Conservation (phyloP, 2,329 filamentous ascomycete species). For the Phialophora verrucosa region DNA sequence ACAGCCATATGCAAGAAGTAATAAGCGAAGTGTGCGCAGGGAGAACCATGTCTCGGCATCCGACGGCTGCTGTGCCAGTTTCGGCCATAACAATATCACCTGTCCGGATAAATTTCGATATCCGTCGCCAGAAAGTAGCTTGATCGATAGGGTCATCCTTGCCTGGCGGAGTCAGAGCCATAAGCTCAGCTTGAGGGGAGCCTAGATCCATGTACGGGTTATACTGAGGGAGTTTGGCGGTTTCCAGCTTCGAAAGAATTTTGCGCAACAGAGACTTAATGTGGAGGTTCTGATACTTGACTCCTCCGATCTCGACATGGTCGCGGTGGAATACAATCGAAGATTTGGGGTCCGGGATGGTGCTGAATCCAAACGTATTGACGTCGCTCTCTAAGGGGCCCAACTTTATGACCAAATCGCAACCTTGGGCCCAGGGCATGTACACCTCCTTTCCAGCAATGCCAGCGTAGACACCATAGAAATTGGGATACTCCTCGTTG, state of each 20-base stretch:
- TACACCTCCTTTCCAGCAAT: constrained; percentile 47
- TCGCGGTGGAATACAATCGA: constrained; percentile 82
- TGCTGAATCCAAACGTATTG: constrained; percentile 48
- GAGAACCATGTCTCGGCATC: constrained; percentile 58
- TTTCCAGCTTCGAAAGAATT: constrained; percentile 63
- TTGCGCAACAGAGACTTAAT: constrained; percentile 80
- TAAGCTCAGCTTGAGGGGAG: constrained; percentile 58
- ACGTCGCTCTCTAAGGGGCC: constrained; percentile 56
- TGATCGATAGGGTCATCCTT: constrained; percentile 60
- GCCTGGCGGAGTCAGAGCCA: constrained; percentile 54
- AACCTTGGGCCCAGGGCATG: constrained; percentile 48
- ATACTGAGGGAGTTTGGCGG: constrained; percentile 45
- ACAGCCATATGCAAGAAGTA: constrained; percentile 63
- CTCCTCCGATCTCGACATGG: constrained; percentile 74
- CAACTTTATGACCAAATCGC: constrained; percentile 56
- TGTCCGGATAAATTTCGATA: constrained; percentile 59
- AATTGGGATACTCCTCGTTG: constrained; percentile 55
- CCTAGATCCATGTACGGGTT: constrained; percentile 44
- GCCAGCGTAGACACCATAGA: constrained; percentile 58
- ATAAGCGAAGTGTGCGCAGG: constrained; percentile 57
- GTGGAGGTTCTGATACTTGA: constrained; percentile 73
- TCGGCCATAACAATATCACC: constrained; percentile 64
- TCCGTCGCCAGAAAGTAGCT: constrained; percentile 64
- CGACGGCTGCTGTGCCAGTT: constrained; percentile 65
- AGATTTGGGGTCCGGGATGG: constrained; percentile 40